Evolutionary conservation across 1,284 basidiomycete species (phyloP), one percentile per base, ranked within the genome.

Genomic region (Thelephora terrestris): DNA sequence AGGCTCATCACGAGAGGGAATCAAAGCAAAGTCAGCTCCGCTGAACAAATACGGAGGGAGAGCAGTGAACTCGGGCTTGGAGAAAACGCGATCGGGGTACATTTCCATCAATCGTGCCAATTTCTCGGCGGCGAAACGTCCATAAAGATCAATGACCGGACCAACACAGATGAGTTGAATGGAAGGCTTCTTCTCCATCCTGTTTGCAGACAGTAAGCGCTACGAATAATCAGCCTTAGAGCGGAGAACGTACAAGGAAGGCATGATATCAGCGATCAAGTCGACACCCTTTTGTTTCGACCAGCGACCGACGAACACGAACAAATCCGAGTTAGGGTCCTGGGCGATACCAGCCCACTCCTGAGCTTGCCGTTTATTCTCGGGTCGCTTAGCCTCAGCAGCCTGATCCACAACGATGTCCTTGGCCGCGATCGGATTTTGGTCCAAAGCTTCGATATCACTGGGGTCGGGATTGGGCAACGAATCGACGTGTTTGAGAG

Each of bases 211-310:
- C 24, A 1, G 36, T 60, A 10, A 63, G 20, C 25, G 37, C 25
- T 9, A 27, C 27, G 14, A 16, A 37, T 16, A n/a, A 27, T 54
- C 49, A 42, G 18, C 5, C 27, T 46, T 5, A 36, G n/a, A 34
- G 49, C 47, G 12, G 44, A 46, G 39, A 5, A 76, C 85, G 58
- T 60, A 86, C 79, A 95, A 61, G 2, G 78, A 77, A 24, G 91
- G 91, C 85, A 94, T 89, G 55, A 92, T 83, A 67, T 95, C 91
- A 9, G 91, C 91, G 58, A 95, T 95, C 45, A 95, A 71, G 69
- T 95, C 91, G 25, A 95, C 91, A 64, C 91, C 91, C 69, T 95
- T 95, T 65, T 95, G 91, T 67, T 94, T 94, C 4, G 91, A 95
- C 91, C 91, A 94, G 57, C 91, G 85, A 63, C 91, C 91, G 56